These are phyloP conservation scores for Globisporangium orthogonon DNA, from an alignment of 352 stramenopile species.

Conservation along the genomic window DNA sequence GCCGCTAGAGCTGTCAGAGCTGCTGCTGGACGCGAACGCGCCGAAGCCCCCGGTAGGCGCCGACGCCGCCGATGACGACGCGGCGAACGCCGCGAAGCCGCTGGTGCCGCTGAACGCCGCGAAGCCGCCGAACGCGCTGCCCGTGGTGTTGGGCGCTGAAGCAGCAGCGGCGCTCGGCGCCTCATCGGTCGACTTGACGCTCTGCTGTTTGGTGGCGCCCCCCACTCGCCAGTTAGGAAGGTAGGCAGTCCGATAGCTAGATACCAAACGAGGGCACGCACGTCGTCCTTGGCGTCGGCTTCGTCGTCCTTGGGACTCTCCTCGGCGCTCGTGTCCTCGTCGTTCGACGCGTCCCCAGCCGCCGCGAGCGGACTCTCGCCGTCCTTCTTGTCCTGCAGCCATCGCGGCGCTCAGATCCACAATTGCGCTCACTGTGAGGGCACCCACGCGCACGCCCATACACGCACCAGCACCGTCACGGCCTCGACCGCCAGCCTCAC, in stretches of 20 bases:
- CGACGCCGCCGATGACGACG: constrained; percentile 19
- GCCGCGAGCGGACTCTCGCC: neutral
- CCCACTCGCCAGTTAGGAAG: no score
- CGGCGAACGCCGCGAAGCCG: constrained; percentile 39
- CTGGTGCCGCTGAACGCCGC: constrained; percentile 41
- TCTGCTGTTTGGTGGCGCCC: neutral
- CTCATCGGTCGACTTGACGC: constrained; percentile 1
- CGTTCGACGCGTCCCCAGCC: constrained; percentile 4
- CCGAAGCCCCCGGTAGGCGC: constrained; percentile 21
- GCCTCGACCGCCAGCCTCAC: constrained; percentile 44
- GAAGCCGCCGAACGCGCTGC: constrained; percentile 47
- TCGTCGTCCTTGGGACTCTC: constrained; percentile 12
- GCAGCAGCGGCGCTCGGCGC: neutral
- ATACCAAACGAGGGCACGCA: neutral
- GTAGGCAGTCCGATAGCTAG: neutral
- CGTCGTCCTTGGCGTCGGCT: constrained; percentile 1
- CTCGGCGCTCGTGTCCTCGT: constrained; percentile 16
- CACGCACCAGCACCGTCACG: constrained; percentile 33
- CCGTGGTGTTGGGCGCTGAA: constrained; percentile 19
- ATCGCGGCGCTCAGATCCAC: constrained; percentile 13
- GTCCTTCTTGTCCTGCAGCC: constrained; percentile 8
- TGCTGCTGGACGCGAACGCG: constrained; percentile 11
- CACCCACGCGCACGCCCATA: neutral
- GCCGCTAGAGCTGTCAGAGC: constrained; percentile 12
- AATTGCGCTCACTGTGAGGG: constrained; percentile 17